Evolutionary conservation across 2,329 filamentous ascomycete genomes (phyloP).

Genomic region (Epichloe sylvatica): DNA sequence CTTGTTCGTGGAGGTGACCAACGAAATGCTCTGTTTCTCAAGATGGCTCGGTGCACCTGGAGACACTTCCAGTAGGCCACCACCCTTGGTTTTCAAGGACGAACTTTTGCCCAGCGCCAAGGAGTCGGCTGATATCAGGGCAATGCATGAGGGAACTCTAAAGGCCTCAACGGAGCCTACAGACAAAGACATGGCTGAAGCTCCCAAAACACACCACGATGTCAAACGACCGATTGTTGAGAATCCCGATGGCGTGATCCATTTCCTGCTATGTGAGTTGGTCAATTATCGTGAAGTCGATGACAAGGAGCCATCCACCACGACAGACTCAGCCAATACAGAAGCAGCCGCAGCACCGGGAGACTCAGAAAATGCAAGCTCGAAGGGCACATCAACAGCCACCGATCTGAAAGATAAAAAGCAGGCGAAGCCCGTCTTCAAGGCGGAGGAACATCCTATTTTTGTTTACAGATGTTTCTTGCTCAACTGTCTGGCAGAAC

Average conservation of each 20-base stretch:
- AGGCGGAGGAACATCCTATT: slow-evolving; percentile 83
- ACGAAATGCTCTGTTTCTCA: slow-evolving; percentile 65
- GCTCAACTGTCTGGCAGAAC: slow-evolving; percentile 78
- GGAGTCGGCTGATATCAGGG: slow-evolving; percentile 7
- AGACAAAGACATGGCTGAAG: slow-evolving; percentile 49
- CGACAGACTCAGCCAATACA: slow-evolving; percentile 28
- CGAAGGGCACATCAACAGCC: slow-evolving; percentile 14
- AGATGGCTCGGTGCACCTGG: slow-evolving; percentile 37
- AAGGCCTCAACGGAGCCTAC: slow-evolving; percentile 45
- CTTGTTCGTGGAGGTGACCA: slow-evolving; percentile 75
- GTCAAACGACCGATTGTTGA: slow-evolving; percentile 74
- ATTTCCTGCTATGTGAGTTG: slow-evolving; percentile 86
- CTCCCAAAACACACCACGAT: slow-evolving; percentile 49
- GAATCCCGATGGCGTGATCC: slow-evolving; percentile 86
- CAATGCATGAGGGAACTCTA: slow-evolving; percentile 27
- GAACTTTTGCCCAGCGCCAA: slow-evolving; percentile 6
- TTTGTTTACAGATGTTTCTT: slow-evolving; percentile 95
- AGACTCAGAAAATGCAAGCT: slow-evolving; percentile 16
- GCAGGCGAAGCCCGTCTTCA: slow-evolving; percentile 60
- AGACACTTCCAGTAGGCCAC: slow-evolving; percentile 17
- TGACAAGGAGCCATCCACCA: slow-evolving; percentile 51
- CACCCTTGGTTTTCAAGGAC: slow-evolving; percentile 27
- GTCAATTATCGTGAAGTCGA: slow-evolving; percentile 86
- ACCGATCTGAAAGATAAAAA: slow-evolving; percentile 48
- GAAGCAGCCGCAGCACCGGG: slow-evolving; percentile 19